Base-by-base conservation (phyloP, 2,329 filamentous ascomycete genomes). In the Leptographium wingfieldii region DNA sequence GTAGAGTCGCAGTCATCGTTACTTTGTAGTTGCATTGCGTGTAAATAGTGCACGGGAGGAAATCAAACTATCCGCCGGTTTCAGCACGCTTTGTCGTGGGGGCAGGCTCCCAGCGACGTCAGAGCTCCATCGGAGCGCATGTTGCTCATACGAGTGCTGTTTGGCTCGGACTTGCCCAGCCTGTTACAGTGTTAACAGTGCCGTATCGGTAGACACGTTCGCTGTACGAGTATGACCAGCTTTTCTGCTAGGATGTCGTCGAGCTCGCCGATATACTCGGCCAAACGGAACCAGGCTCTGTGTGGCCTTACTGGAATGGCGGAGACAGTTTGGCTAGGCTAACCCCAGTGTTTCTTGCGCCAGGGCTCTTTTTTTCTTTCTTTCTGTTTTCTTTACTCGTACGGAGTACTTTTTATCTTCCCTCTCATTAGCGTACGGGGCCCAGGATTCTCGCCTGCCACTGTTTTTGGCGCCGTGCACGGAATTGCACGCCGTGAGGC, bases 221-320 rank as follows among this genome's bases (percentile, higher is more conserved):
- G 22, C 48, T 25, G 22, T 51, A 12, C 33, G 49, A 14, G 22
- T 51, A 12, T 52, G 49, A 14, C 9, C 52, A 25, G 38, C 33
- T 25, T 46, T 60, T 35, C 49, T 40, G 55, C 22, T 48, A 31
- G 38, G 22, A 27, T 16, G 54, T 27, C 12, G 14, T 16, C 6
- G 35, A 5, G 29, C 49, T 56, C 54, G 40, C 51, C 40, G 16
- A 43, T 51, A 58, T 57, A 49, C 56, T 59, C 58, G 61, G 54
- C 40, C 55, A 59, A 56, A 56, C 19, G 52, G 51, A 59, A 25
- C 22, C 49, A 31, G 25, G n/a, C 35, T 19, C 25, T 19, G 33
- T 57, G 14, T 56, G 40, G 25, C 56, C n/a, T 53, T 25, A 40
- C 56, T 14, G 16, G 56, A 40, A 51, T 56, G 33, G 38, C 35